Conservation (phyloP, 2,329 filamentous ascomycete genomes). For the Spiromastix sp. region DNA sequence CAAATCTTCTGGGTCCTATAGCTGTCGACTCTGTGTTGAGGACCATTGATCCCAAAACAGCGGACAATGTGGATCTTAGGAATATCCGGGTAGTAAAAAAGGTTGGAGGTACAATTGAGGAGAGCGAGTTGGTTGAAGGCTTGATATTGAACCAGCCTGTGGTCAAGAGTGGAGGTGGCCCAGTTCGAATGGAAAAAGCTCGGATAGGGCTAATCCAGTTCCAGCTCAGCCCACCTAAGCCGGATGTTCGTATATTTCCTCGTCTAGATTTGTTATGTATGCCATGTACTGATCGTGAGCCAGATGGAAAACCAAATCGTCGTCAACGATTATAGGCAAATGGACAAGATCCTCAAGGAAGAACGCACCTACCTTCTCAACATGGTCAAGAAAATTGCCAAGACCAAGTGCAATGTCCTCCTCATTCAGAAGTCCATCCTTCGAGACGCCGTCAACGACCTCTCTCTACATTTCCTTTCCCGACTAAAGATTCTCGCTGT, state of each 20-base stretch:
- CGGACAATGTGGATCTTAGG: conserved; percentile 90
- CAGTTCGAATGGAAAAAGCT: conserved; percentile 91
- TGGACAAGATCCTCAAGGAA: conserved; percentile 99
- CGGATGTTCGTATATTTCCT: conserved; percentile 73
- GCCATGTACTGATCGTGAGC: no score
- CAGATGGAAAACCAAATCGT: conserved; percentile 99
- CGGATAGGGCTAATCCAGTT: conserved; percentile 96
- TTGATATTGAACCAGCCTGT: conserved; percentile 86
- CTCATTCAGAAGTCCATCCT: conserved; percentile 98
- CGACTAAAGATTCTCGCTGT: conserved; percentile 92
- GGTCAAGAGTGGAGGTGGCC: conserved; percentile 86
- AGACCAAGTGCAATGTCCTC: conserved; percentile 98
- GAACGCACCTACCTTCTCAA: conserved; percentile 96
- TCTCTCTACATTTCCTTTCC: conserved; percentile 93
- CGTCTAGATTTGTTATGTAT: no score
- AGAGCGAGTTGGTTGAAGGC: conserved; percentile 94
- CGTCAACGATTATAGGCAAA: conserved; percentile 98
- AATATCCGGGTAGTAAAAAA: conserved; percentile 98
- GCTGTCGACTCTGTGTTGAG: conserved; percentile 93
- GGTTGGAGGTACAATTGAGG: conserved; percentile 93
- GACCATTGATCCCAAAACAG: conserved; percentile 89
- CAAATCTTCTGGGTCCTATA: conserved; percentile 91
- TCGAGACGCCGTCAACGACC: conserved; percentile 92
- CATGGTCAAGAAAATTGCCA: conserved; percentile 99
- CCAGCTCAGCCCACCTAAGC: conserved; percentile 95